Base-by-base conservation (phyloP, 257 asterid species). In the Cordia subcordata region DNA sequence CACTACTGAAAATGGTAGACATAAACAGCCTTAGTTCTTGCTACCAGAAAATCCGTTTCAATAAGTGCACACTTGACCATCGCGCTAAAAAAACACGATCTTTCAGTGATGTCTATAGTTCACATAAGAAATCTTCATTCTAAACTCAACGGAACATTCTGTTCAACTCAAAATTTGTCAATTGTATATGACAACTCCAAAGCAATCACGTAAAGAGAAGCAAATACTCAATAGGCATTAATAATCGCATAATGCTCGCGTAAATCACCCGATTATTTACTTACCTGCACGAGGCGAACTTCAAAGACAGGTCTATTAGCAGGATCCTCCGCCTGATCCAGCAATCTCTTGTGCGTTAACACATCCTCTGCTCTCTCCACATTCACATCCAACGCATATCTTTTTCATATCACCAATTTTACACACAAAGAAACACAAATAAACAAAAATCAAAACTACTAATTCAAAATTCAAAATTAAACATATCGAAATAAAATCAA, bases 321-420 rank as follows among this genome's bases (percentile, higher is more conserved):
- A 23, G 82, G 80, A 59, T 76, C 82, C 68, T 65, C 73, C 16
- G 85, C 85, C 22, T 67, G 65, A 51, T 61, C 66, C 49, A 79
- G 63, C 22, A 79, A 47, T 56, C 76, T 65, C 72, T 73, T 79
- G 46, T 79, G 85, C 46, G 70, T 72, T 32, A 79, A 72, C 58
- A 79, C 85, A 73, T 79, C 82, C 60, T 79, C 85, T 32, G 85
- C 85, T 51, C 85, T 73, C 47, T 79, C 85, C 75, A 79, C 82
- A 65, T 76, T 76, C 62, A 79, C 85, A 76, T 79, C 85, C 76
- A 72, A 67, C 16, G 79, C 79, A 60, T 79, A 79, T 55, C 85
- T 79, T n/a, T n/a, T n/a, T 57, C 64, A 64, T 10, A 45, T 42
- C 12, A 27, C 35, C 35, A 27, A 27, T 27, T 27, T 27, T 27